Evolutionary conservation across 768 basidiomycete species (phyloP).

Genomic region (Naganishia antarctica): DNA sequence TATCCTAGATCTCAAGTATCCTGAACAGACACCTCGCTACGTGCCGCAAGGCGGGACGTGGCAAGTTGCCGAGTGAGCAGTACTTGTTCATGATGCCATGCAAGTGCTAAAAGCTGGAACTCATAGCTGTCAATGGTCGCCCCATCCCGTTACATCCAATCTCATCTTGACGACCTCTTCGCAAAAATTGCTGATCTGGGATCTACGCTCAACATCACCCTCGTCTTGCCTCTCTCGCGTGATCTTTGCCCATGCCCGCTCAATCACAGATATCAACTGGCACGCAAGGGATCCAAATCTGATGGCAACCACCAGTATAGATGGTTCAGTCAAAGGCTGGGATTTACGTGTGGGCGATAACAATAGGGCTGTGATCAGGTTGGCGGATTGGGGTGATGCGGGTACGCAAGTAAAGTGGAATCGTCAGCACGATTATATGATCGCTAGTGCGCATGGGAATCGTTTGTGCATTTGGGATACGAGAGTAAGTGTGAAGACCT

Average conservation of each 20-base stretch:
- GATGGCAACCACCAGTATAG: slow-evolving; percentile 84
- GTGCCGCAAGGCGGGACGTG: slow-evolving; percentile 94
- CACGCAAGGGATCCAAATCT: slow-evolving; percentile 75
- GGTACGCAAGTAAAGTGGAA: slow-evolving; percentile 96
- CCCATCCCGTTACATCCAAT: slow-evolving; percentile 45
- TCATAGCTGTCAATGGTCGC: slow-evolving; percentile 48
- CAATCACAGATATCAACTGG: slow-evolving; percentile 99
- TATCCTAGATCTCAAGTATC: slow-evolving; percentile 87
- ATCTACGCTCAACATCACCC: slow-evolving; percentile 60
- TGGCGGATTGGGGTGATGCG: slow-evolving; percentile 60
- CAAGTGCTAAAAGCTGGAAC: neutral
- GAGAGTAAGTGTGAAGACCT: slow-evolving; percentile 62
- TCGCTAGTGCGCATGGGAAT: slow-evolving; percentile 84
- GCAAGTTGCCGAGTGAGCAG: slow-evolving; percentile 64
- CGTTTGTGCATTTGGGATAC: slow-evolving; percentile 92
- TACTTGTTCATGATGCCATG: neutral
- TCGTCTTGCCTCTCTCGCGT: slow-evolving; percentile 79
- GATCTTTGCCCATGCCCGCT: slow-evolving; percentile 82
- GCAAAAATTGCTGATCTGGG: slow-evolving; percentile 72
- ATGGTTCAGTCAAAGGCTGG: slow-evolving; percentile 93
- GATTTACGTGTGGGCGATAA: slow-evolving; percentile 62
- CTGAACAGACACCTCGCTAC: slow-evolving; percentile 80
- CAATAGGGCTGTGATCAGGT: slow-evolving; percentile 60
- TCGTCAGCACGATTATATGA: slow-evolving; percentile 71
- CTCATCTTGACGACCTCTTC: slow-evolving; percentile 48